phyloP scores from a whole-genome alignment of 1,284 basidiomycete species.

The Pseudozyma sp. region DNA sequence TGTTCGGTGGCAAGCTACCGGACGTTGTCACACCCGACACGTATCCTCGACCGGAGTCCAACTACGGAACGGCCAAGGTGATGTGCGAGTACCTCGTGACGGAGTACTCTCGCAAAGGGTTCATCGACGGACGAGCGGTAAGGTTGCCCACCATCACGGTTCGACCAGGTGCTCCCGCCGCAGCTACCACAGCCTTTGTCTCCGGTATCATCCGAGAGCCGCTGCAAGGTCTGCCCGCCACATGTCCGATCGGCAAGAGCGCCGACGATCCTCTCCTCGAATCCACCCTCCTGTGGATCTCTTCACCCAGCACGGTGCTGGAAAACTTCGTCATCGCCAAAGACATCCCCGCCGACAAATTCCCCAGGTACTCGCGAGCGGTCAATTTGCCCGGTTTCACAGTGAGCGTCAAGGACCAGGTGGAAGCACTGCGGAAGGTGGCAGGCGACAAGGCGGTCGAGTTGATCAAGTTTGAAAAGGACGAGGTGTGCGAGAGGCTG shows the following conservation, averaged over 20 bases:
- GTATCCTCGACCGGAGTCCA: constrained; percentile 41
- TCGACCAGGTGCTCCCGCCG: constrained; percentile 46
- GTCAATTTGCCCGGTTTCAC: constrained; percentile 55
- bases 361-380: constrained; percentile 21
- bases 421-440: constrained; percentile 48
- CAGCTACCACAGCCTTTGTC: constrained; percentile 52
- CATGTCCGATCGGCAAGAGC: constrained; percentile 46
- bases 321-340: constrained; percentile 50
- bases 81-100: constrained; percentile 55
- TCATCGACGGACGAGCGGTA: constrained; percentile 46
- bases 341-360: constrained; percentile 23
- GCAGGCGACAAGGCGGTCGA: constrained; percentile 41
- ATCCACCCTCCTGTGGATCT: constrained; percentile 34
- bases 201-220: constrained; percentile 55
- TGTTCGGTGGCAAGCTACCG: constrained; percentile 48
- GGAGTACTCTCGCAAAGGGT: constrained; percentile 50
- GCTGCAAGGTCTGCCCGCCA: constrained; percentile 33
- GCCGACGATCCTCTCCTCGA: constrained; percentile 37
- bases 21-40: constrained; percentile 41
- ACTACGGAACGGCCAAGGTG: constrained; percentile 52
- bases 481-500: constrained; percentile 48
- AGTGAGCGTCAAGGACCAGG: constrained; percentile 40
- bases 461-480: constrained; percentile 52
- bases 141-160: constrained; percentile 49
- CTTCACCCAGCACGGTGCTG: constrained; percentile 41